These are phyloP conservation scores for Ceratocystis variospora DNA, from an alignment of 2,329 filamentous ascomycete species.

Conservation along the genomic window DNA sequence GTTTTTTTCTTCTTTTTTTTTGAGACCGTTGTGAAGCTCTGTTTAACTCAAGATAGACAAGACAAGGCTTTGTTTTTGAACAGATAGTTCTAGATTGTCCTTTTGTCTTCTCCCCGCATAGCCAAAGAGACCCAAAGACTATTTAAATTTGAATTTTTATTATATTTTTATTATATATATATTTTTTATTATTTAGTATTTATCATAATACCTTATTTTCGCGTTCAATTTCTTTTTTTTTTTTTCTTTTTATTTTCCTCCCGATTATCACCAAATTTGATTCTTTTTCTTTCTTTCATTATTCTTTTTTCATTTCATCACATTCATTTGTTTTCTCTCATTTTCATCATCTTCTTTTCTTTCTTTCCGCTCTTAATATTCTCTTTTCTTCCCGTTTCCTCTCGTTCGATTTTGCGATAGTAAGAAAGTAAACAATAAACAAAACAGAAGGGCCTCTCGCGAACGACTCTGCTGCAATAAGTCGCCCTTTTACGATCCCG, in stretches of 20 bases:
- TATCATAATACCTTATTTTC: neutral
- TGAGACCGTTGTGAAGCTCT: neutral
- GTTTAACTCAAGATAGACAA: too few relatives aligned
- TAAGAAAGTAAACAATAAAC: neutral
- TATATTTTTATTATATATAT: neutral
- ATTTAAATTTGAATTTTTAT: neutral
- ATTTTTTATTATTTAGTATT: neutral
- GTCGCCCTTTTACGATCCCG: neutral
- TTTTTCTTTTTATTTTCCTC: neutral
- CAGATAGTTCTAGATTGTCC: neutral
- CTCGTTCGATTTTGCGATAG: neutral
- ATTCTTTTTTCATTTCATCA: constrained; percentile 7
- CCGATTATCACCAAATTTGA: neutral
- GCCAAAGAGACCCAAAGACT: neutral
- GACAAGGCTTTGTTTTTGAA: too few relatives aligned
- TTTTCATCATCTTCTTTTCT: constrained; percentile 10
- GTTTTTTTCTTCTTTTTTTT: neutral
- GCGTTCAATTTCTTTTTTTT: neutral
- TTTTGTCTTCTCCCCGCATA: neutral
- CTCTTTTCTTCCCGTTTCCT: neutral
- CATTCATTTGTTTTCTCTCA: constrained; percentile 10
- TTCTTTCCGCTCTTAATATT: neutral
- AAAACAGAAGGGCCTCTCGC: neutral
- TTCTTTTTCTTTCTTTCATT: constrained; percentile 3
- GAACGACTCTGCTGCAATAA: neutral